These are phyloP conservation scores for Alternaria metachromatica DNA, from an alignment of 2,329 filamentous ascomycete genomes.

Conservation along the genomic window DNA sequence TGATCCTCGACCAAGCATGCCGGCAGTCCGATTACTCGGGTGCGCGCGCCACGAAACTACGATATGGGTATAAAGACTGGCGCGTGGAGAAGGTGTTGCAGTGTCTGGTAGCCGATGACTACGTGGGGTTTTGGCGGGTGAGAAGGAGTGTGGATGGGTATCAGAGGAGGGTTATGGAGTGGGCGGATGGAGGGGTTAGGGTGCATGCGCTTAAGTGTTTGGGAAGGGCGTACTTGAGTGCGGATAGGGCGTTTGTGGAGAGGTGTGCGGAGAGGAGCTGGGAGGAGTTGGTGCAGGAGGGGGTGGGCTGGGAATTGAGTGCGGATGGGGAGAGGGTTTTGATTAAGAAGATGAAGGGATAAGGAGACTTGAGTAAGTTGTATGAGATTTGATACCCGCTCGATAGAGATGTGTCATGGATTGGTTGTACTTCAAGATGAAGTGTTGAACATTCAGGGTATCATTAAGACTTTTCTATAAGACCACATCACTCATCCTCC, in stretches of 20 bases:
- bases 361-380: too few relatives aligned
- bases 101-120: constrained; percentile 81
- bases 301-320: constrained; percentile 80
- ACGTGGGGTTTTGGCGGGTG: constrained; percentile 76
- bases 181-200: constrained; percentile 76
- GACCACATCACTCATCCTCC: constrained; percentile 48
- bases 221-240: constrained; percentile 78
- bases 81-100: constrained; percentile 72
- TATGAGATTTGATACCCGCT: too few relatives aligned
- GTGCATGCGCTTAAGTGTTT: constrained; percentile 85
- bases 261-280: constrained; percentile 72
- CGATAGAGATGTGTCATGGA: background rate
- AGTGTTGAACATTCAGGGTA: constrained; percentile 36
- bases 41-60: constrained; percentile 71
- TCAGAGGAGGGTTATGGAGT: constrained; percentile 79
- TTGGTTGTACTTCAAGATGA: background rate
- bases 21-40: constrained; percentile 76
- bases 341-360: constrained; percentile 68
- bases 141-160: constrained; percentile 80
- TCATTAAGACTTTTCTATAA: constrained; percentile 30
- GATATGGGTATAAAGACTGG: constrained; percentile 68
- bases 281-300: constrained; percentile 72
- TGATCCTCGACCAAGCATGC: constrained; percentile 88
- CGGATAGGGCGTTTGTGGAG: constrained; percentile 74
- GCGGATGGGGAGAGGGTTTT: constrained; percentile 72